Evolutionary conservation across 106 monocot species (phyloP).

Genomic region (Dactylorhiza incarnata): DNA sequence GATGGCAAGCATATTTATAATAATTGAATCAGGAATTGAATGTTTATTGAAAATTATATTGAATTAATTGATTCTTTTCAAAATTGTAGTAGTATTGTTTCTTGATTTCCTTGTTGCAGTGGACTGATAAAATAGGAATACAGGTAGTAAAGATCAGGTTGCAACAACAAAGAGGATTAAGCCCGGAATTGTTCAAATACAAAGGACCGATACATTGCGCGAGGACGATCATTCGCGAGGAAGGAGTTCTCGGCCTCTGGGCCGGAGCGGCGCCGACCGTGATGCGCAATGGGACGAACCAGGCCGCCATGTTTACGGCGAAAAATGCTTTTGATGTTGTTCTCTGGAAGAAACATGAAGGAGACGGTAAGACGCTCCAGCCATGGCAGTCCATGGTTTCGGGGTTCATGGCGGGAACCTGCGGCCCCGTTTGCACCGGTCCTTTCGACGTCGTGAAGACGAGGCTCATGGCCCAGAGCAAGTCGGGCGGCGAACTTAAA

Average conservation of each 20-base stretch:
- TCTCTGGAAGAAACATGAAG: slow-evolving; percentile 92
- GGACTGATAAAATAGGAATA: background rate
- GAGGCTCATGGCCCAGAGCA: slow-evolving; percentile 86
- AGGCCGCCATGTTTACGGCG: slow-evolving; percentile 95
- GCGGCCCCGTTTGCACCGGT: slow-evolving; percentile 81
- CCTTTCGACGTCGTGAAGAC: slow-evolving; percentile 99
- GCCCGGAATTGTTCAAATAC: slow-evolving; percentile 60
- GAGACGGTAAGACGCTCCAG: slow-evolving; percentile 73
- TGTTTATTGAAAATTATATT: background rate
- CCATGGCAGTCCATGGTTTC: slow-evolving; percentile 99
- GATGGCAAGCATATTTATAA: background rate
- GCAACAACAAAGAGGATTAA: slow-evolving; percentile 84
- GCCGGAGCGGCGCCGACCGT: slow-evolving; percentile 87
- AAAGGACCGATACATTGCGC: slow-evolving; percentile 91
- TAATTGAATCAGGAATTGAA: background rate
- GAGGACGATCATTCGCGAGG: slow-evolving; percentile 63
- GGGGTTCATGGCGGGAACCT: slow-evolving; percentile 85
- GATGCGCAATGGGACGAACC: slow-evolving; percentile 94
- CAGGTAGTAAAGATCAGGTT: slow-evolving; percentile 95
- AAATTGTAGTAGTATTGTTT: no score
- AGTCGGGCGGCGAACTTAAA: slow-evolving; percentile 35
- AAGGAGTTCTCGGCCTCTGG: slow-evolving; percentile 83
- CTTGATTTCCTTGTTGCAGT: no score
- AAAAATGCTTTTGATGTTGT: slow-evolving; percentile 71
- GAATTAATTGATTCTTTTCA: background rate